Evolutionary conservation across 129 eudicot genomes (phyloP).

Genomic region (Chrysanthemum lavandulifolium): DNA sequence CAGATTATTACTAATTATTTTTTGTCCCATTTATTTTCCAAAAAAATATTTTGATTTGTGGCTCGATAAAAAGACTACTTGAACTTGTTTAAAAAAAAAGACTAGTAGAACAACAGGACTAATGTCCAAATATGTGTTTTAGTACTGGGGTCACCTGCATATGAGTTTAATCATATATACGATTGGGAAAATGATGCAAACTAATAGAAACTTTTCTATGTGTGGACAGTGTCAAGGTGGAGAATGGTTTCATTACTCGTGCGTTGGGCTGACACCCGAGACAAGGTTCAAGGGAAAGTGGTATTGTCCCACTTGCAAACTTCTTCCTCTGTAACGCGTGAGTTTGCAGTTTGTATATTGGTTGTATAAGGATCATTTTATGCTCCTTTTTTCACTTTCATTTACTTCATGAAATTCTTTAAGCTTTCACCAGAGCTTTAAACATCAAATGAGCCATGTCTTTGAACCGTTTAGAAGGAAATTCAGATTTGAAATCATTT

Average conservation of each 20-base stretch:
- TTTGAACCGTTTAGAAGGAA: conserved; percentile 9
- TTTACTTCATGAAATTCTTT: background rate
- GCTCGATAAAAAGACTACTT: too few species aligned
- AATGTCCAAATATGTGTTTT: too few species aligned
- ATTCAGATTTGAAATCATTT: background rate
- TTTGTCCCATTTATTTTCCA: too few species aligned
- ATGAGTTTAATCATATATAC: too few species aligned
- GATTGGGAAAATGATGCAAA: background rate
- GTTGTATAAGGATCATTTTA: background rate
- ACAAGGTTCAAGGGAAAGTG: conserved; percentile 99
- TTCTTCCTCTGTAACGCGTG: conserved; percentile 33
- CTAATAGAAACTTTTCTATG: background rate
- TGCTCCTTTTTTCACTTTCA: conserved; percentile 2
- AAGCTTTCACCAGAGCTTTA: background rate
- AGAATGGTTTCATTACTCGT: conserved; percentile 95
- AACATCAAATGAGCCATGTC: background rate
- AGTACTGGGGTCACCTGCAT: too few species aligned
- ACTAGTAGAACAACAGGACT: too few species aligned
- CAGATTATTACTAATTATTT: too few species aligned
- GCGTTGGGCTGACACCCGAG: conserved; percentile 98
- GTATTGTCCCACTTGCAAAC: conserved; percentile 97
- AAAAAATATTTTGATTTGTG: too few species aligned
- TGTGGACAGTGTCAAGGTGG: conserved; percentile 90
- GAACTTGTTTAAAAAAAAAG: too few species aligned
- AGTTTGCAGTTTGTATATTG: conserved; percentile 4